Evolutionary conservation across 345 rosid genomes (phyloP).

Genomic region (Physaria fendleri): DNA sequence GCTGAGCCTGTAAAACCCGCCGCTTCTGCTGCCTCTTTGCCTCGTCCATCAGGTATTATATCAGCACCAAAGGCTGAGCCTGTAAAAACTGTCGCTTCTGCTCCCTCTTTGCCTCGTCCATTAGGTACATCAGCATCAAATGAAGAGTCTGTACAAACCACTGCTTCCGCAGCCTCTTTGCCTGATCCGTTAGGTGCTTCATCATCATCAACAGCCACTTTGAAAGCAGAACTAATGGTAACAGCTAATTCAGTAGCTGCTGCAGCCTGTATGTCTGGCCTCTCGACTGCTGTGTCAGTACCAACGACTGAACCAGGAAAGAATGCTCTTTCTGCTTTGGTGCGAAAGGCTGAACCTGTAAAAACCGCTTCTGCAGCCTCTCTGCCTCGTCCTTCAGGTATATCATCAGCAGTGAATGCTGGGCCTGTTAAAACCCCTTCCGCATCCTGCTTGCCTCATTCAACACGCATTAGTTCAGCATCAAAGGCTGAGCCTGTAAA

Average conservation of each 20-base stretch:
- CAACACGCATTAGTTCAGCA: background rate
- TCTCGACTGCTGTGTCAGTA: conserved; percentile 5
- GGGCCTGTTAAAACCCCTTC: conserved; percentile 8
- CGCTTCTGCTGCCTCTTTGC: background rate
- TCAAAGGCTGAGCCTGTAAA: background rate
- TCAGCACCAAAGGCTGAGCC: conserved; percentile 17
- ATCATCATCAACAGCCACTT: conserved; percentile 15
- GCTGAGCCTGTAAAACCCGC: conserved; percentile 1
- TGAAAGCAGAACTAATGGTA: conserved; percentile 43
- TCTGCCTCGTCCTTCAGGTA: background rate
- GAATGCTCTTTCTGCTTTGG: background rate
- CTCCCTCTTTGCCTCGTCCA: conserved; percentile 35
- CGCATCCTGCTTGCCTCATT: conserved; percentile 32
- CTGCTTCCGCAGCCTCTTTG: background rate
- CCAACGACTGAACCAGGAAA: conserved; percentile 30
- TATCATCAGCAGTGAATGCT: background rate
- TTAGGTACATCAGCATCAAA: conserved; percentile 12
- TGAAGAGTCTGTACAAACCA: background rate
- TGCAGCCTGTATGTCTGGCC: conserved; percentile 52
- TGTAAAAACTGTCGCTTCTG: conserved; percentile 11
- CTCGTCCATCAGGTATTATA: conserved; percentile 1
- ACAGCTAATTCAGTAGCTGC: conserved; percentile 79
- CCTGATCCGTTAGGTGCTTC: background rate
- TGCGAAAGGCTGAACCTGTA: conserved; percentile 11
- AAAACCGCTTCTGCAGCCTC: background rate